A percentile compares a stretch with the other conserved stretches of the same genome.
These are phyloP conservation scores for Erodium texanum DNA, from an alignment of 441 rosid species.

Conservation along the genomic window DNA sequence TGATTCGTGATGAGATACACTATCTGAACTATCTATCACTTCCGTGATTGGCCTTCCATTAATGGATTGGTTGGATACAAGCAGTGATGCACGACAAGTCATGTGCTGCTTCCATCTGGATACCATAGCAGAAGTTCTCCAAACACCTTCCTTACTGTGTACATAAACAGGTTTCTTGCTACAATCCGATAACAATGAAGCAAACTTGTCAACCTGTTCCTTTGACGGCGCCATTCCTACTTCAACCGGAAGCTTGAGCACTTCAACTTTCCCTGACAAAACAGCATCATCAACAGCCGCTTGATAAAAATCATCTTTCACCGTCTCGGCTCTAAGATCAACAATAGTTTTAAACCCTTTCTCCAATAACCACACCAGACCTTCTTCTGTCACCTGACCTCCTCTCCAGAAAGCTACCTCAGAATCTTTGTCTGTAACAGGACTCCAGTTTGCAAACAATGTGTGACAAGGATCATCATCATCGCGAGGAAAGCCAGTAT, in stretches of 20 bases:
- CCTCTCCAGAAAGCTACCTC: conserved; percentile 83
- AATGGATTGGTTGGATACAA: no score
- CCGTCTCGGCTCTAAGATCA: conserved; percentile 72
- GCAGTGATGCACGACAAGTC: conserved; percentile 37
- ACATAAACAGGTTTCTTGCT: conserved; percentile 77
- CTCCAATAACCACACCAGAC: conserved; percentile 72
- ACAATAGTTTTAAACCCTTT: conserved; percentile 74
- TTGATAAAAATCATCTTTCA: conserved; percentile 77
- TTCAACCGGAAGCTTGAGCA: conserved; percentile 72
- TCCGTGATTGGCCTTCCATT: conserved; percentile 2
- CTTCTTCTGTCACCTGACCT: conserved; percentile 87
- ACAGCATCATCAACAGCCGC: conserved; percentile 56
- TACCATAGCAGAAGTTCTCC: conserved; percentile 87
- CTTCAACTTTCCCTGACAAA: conserved; percentile 45
- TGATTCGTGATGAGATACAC: conserved; percentile 22
- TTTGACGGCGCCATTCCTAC: conserved; percentile 70
- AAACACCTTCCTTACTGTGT: conserved; percentile 86
- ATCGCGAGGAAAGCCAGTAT: conserved; percentile 66
- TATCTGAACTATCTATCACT: conserved; percentile 27
- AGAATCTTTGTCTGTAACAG: conserved; percentile 34
- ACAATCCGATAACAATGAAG: conserved; percentile 59
- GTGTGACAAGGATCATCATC: conserved; percentile 64
- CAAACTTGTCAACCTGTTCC: conserved; percentile 90
- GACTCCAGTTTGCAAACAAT: conserved; percentile 75
- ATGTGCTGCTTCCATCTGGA: conserved; percentile 92